phyloP scores from a whole-genome alignment of 345 rosid species.

The Moricandia moricandioides region DNA sequence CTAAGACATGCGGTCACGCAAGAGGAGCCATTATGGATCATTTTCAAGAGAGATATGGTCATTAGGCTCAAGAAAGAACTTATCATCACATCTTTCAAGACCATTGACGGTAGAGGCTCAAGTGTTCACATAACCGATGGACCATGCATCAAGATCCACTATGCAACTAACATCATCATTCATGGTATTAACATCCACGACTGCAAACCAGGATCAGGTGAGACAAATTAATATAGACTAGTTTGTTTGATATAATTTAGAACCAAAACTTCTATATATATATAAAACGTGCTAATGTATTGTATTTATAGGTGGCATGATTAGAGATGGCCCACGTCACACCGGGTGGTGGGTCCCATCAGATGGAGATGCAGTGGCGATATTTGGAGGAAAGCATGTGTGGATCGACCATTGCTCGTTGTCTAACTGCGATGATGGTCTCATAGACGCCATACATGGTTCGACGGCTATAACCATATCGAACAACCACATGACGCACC shows the following conservation, averaged over 20 bases:
- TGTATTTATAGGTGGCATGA: slow-evolving; percentile 34
- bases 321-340: slow-evolving; percentile 58
- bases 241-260: not conserved
- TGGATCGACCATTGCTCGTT: slow-evolving; percentile 84
- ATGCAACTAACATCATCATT: slow-evolving; percentile 62
- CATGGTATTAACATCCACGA: slow-evolving; percentile 77
- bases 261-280: not conserved
- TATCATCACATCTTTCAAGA: slow-evolving; percentile 64
- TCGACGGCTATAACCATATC: slow-evolving; percentile 82
- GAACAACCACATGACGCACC: slow-evolving; percentile 79
- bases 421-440: slow-evolving; percentile 70
- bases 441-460: slow-evolving; percentile 74
- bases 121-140: slow-evolving; percentile 74
- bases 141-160: slow-evolving; percentile 73
- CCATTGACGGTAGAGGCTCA: slow-evolving; percentile 77
- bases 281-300: not conserved
- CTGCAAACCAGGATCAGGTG: slow-evolving; percentile 49
- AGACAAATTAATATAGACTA: not conserved
- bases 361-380: slow-evolving; percentile 68
- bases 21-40: slow-evolving; percentile 75
- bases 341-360: slow-evolving; percentile 55
- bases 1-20: slow-evolving; percentile 69
- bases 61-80: slow-evolving; percentile 60
- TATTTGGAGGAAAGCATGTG: slow-evolving; percentile 50
- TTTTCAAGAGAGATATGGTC: slow-evolving; percentile 76